Evolutionary conservation across 257 asterid genomes (phyloP), one percentile per base, ranked within the genome.

Genomic region (Gentiana dahurica): DNA sequence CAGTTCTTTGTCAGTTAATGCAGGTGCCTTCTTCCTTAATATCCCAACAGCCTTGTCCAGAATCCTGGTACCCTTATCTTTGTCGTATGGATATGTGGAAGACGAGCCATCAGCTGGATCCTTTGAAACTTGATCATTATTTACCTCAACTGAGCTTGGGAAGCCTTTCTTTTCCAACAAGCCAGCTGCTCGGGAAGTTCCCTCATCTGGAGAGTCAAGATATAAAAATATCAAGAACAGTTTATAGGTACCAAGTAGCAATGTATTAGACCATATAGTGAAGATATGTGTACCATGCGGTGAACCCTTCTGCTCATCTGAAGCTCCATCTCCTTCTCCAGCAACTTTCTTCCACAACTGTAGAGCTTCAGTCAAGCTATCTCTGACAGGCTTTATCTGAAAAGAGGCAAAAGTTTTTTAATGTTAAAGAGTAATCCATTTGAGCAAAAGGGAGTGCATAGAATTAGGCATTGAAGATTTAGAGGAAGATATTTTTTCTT

Each of bases 341-440:
- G 86, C 81, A 72, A 80, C 55, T 82, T 89, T 86, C 82, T 88
- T 86, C 99, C 97, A 92, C 61, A 80, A 83, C 78, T 82, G 97
- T 87, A 92, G 79, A 63, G 99, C 99, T 79, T 92, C 99, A 5
- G 65, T 76, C 79, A 92, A 70, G 67, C 94, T 82, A 65, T 92
- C 99, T 79, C 99, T 77, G 47, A 77, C 99, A 3, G 97, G 97
- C 72, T 89, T 92, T 65, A 92, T 76, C 99, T 92, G 75, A 12
- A 64, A 60, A 65, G 46, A 41, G 8, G n/a, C 34, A 32, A 39
- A 55, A 32, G 55, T 35, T 48, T 48, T 36, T 32, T 24, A 24
- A 24, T 24, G 24, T 24, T 24, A 24, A 24, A 24, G 24, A 24
- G 24, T 24, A 24, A 24, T 24, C 24, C 24, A 24, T 24, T 24